Percentiles rank a stretch among this genome's conserved stretches.
Conservation (phyloP, 371 early-diverging fungal species). For the Basidiobolus meristosporus region DNA sequence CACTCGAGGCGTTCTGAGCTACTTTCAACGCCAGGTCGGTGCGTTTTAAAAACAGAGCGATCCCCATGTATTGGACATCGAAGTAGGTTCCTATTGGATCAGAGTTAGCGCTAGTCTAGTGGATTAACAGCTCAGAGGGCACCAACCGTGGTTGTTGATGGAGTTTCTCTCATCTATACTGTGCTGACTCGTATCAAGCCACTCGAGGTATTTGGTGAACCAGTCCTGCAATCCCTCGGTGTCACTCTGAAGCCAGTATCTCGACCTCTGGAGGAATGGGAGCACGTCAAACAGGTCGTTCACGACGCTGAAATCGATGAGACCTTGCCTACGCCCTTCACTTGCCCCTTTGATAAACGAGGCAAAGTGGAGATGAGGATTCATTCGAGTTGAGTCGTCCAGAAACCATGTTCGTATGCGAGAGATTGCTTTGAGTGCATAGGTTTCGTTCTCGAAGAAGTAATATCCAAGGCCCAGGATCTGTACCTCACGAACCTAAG, state of each 20-base stretch:
- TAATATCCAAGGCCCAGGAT: constrained; percentile 14
- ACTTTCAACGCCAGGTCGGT: constrained; percentile 7
- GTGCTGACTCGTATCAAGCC: constrained; percentile 19
- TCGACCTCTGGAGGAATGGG: neutral
- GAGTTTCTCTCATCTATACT: constrained; percentile 13
- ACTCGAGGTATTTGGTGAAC: constrained; percentile 18
- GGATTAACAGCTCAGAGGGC: constrained; percentile 8
- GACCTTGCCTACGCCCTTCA: constrained; percentile 8
- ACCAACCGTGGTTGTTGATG: constrained; percentile 24
- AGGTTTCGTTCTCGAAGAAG: constrained; percentile 13
- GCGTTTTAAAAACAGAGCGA: constrained; percentile 14
- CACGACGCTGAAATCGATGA: constrained; percentile 14
- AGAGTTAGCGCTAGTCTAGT: constrained; percentile 12
- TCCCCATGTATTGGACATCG: constrained; percentile 14
- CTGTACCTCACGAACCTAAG: constrained; percentile 15
- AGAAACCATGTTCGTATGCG: constrained; percentile 17
- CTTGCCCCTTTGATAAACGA: constrained; percentile 10
- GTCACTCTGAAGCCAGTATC: neutral
- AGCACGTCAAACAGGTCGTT: constrained; percentile 9
- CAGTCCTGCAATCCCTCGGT: constrained; percentile 13
- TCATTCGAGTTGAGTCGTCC: constrained; percentile 15
- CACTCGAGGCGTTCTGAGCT: constrained; percentile 4
- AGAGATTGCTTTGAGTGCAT: constrained; percentile 10
- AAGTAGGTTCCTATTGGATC: constrained; percentile 15
- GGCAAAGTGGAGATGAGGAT: constrained; percentile 15